Evolutionary conservation across 148 eudicot genomes (phyloP).

Genomic region (Vaccinium myrtillus): DNA sequence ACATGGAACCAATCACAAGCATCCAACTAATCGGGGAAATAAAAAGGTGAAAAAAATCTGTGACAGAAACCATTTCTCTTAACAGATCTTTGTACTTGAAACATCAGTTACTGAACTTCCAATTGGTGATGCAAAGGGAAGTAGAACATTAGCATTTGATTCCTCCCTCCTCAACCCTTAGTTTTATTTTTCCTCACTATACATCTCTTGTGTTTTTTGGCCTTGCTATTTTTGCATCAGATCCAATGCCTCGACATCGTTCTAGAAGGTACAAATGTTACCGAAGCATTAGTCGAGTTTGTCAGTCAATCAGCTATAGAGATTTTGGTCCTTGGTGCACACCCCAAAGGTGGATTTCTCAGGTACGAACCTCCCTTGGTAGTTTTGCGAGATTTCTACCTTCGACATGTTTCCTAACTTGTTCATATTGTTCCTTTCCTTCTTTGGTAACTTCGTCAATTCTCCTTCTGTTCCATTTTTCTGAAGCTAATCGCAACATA

Average conservation of each 20-base stretch:
- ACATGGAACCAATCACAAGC: not conserved
- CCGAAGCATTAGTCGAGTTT: slow-evolving; percentile 59
- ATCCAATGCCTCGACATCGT: slow-evolving; percentile 63
- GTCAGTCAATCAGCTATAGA: slow-evolving; percentile 63
- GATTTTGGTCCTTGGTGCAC: slow-evolving; percentile 61
- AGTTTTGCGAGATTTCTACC: not conserved
- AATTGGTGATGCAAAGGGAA: not conserved
- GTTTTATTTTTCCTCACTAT: not conserved
- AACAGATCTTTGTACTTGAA: not conserved
- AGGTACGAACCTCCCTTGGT: slow-evolving; percentile 33
- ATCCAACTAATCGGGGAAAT: not conserved
- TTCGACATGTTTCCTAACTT: not conserved
- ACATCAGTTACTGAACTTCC: not conserved
- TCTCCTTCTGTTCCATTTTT: not conserved
- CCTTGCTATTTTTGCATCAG: slow-evolving; percentile 30
- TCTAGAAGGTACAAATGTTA: slow-evolving; percentile 70
- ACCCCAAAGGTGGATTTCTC: slow-evolving; percentile 54
- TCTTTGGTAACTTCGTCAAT: not conserved
- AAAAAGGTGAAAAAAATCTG: not conserved
- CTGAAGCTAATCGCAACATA: not conserved
- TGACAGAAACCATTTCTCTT: not conserved
- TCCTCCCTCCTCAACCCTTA: not conserved
- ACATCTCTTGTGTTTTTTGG: not conserved
- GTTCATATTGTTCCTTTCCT: not conserved
- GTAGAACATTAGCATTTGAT: not conserved